A percentile compares a stretch with the other conserved stretches of the same genome.
These are phyloP conservation scores for Viridothelium virens DNA, from an alignment of 495 filamentous ascomycete genomes.

Conservation along the genomic window DNA sequence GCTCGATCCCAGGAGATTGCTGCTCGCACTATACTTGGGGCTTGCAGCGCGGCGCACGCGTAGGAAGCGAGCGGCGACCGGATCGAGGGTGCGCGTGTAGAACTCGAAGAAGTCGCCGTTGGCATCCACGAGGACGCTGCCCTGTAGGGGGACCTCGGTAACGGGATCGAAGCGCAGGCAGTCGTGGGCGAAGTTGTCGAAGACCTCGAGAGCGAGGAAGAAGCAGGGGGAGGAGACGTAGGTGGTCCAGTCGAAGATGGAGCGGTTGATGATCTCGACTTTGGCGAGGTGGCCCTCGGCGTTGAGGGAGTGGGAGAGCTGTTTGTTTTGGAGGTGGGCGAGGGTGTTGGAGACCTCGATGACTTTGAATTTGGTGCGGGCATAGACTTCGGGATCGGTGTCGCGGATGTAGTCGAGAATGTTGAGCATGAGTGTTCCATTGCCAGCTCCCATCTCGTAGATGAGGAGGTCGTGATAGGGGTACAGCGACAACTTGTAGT, in stretches of 20 bases:
- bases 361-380: slow-evolving; percentile 85
- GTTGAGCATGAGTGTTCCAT: slow-evolving; percentile 96
- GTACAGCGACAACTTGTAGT: slow-evolving; percentile 90
- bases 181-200: slow-evolving; percentile 98
- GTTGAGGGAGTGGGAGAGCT: slow-evolving; percentile 55
- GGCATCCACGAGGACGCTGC: slow-evolving; percentile 73
- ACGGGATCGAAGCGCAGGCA: slow-evolving; percentile 73
- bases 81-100: slow-evolving; percentile 71
- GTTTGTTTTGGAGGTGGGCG: slow-evolving; percentile 65
- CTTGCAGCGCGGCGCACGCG: slow-evolving; percentile 64
- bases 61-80: slow-evolving; percentile 73
- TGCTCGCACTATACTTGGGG: background rate
- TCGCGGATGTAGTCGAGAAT: slow-evolving; percentile 94
- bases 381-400: slow-evolving; percentile 83
- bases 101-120: slow-evolving; percentile 92
- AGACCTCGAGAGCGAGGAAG: slow-evolving; percentile 97
- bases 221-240: slow-evolving; percentile 87
- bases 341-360: slow-evolving; percentile 86
- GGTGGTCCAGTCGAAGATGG: slow-evolving; percentile 86
- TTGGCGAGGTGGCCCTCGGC: slow-evolving; percentile 67
- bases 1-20: slow-evolving; percentile 41
- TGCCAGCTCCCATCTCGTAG: slow-evolving; percentile 97
- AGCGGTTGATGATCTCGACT: slow-evolving; percentile 88
- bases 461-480: slow-evolving; percentile 96
- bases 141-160: slow-evolving; percentile 74